These are phyloP conservation scores for Pichia heedii DNA, from an alignment of 805 yeast species.

Conservation along the genomic window DNA sequence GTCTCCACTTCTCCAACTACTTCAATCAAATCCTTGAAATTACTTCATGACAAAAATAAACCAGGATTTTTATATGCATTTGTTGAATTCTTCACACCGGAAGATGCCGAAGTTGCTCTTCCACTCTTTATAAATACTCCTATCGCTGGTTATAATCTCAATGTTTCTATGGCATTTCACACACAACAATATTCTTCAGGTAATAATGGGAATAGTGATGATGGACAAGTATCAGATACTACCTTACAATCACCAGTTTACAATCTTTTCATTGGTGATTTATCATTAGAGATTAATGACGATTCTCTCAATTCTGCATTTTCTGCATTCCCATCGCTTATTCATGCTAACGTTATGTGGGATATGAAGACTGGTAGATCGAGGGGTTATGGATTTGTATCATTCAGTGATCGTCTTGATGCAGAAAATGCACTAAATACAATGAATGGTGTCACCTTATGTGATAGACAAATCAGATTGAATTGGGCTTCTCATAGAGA, in stretches of 20 bases:
- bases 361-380: conserved; percentile 92
- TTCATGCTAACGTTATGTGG: conserved; percentile 94
- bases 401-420: conserved; percentile 55
- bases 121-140: conserved; percentile 47
- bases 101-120: conserved; percentile 55
- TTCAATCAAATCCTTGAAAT: conserved; percentile 53
- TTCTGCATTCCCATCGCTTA: conserved; percentile 44
- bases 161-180: conserved; percentile 78
- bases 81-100: conserved; percentile 56
- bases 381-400: conserved; percentile 86
- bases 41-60: conserved; percentile 66
- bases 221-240: background rate
- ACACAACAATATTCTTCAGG: conserved; percentile 55
- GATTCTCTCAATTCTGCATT: conserved; percentile 56
- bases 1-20: conserved; percentile 36
- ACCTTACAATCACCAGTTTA: conserved; percentile 19
- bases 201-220: conserved; percentile 24
- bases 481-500: conserved; percentile 84
- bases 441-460: conserved; percentile 66
- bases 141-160: conserved; percentile 46
- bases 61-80: conserved; percentile 76
- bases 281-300: conserved; percentile 75
- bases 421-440: conserved; percentile 65
- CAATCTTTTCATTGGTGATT: conserved; percentile 81
- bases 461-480: conserved; percentile 71